These are phyloP conservation scores for Solanum aculeatissimum DNA, from an alignment of 305 asterid species.

Conservation along the genomic window DNA sequence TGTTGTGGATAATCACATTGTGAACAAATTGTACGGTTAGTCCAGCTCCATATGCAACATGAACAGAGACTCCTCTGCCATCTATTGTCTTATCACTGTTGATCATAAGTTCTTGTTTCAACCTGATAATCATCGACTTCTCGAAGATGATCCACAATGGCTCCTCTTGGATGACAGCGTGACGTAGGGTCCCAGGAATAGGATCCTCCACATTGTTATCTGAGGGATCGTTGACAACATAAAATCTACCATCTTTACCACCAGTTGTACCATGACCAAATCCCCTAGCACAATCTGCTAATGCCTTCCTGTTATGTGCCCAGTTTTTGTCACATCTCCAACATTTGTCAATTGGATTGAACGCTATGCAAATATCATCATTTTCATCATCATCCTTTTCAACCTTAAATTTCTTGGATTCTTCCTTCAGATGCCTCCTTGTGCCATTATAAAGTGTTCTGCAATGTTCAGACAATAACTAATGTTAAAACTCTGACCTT, in stretches of 20 bases:
- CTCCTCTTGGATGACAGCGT: conserved; percentile 46
- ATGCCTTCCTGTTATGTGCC: conserved; percentile 34
- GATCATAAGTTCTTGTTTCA: conserved; percentile 48
- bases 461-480: not conserved
- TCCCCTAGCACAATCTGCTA: conserved; percentile 47
- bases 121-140: conserved; percentile 40
- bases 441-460: conserved; percentile 24
- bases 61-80: conserved; percentile 61
- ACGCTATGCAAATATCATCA: conserved; percentile 27
- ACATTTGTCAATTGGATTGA: conserved; percentile 63
- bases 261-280: conserved; percentile 49
- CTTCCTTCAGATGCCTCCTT: conserved; percentile 32
- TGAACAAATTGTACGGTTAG: conserved; percentile 44
- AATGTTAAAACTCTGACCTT: not conserved
- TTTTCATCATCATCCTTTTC: not conserved
- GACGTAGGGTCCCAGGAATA: conserved; percentile 52
- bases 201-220: conserved; percentile 38
- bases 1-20: conserved; percentile 45
- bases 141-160: conserved; percentile 62
- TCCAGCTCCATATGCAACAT: conserved; percentile 60
- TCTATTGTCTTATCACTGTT: conserved; percentile 63
- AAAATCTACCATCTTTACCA: conserved; percentile 29
- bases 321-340: conserved; percentile 66
- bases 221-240: conserved; percentile 33
- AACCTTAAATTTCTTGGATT: not conserved